These are phyloP conservation scores for Ampelocalamus luodianensis DNA, from an alignment of 176 grass and related monocot species.

Conservation along the genomic window DNA sequence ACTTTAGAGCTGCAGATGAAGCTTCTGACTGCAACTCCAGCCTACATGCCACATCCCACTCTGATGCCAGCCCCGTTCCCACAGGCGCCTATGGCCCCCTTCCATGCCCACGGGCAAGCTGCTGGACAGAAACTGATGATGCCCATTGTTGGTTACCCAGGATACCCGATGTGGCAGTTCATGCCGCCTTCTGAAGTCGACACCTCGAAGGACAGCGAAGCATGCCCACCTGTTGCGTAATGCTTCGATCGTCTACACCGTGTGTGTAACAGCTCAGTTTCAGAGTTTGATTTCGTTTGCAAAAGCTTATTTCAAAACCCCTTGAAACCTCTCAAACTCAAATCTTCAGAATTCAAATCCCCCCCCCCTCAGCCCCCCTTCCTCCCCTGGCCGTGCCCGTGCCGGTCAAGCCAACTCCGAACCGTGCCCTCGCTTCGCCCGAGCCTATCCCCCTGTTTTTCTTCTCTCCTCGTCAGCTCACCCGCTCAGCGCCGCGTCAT, in stretches of 20 bases:
- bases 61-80: conserved; percentile 63
- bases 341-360: no score
- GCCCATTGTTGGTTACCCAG: conserved; percentile 65
- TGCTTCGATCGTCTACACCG: background rate
- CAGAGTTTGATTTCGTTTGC: no score
- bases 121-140: conserved; percentile 71
- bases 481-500: no score
- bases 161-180: conserved; percentile 75
- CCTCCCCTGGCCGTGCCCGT: no score
- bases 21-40: conserved; percentile 51
- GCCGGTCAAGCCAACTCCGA: no score
- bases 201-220: conserved; percentile 68
- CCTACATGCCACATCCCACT: conserved; percentile 63
- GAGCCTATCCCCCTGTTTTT: no score
- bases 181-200: conserved; percentile 73
- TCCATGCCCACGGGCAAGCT: conserved; percentile 53
- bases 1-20: conserved; percentile 69
- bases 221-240: conserved; percentile 69
- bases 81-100: conserved; percentile 48
- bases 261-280: no score
- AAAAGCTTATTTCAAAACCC: no score
- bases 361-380: no score
- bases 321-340: no score
- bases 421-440: no score
- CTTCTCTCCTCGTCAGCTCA: no score